Conservation (phyloP, 2,329 filamentous ascomycete species). For the Fusarium sacchari region DNA sequence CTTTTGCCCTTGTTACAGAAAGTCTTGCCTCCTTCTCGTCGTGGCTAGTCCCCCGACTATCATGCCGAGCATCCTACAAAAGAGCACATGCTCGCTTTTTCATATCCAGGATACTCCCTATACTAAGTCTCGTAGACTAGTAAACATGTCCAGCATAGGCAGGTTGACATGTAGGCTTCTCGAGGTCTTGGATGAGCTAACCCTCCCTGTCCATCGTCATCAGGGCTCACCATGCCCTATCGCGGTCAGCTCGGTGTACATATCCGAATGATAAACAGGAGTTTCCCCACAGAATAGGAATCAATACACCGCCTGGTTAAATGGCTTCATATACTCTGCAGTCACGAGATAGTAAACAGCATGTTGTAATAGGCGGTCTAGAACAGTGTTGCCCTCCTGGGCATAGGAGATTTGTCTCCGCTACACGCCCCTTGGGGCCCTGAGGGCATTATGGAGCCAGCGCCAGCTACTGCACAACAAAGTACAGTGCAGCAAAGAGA, state of each 20-base stretch:
- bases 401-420: constrained; percentile 11
- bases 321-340: constrained; percentile 9
- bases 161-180: background rate
- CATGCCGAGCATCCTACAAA: constrained; percentile 6
- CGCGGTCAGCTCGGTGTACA: background rate
- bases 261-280: background rate
- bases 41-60: constrained; percentile 18
- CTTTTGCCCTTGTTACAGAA: constrained; percentile 13
- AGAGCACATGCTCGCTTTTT: background rate
- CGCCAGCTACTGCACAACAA: constrained; percentile 28
- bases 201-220: background rate
- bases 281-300: constrained; percentile 5
- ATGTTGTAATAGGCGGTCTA: constrained; percentile 22
- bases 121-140: constrained; percentile 7
- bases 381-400: background rate
- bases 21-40: constrained; percentile 25
- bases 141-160: background rate
- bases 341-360: constrained; percentile 1
- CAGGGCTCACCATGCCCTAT: constrained; percentile 28
- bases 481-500: constrained; percentile 10
- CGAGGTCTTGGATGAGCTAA: background rate
- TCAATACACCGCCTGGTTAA: constrained; percentile 22
- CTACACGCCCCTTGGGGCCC: constrained; percentile 2
- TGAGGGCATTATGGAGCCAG: background rate
- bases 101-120: background rate